A percentile compares a stretch with the other conserved stretches of the same genome.
Conservation (phyloP, 1,139 yeast genomes). For the Lodderomyces metapsilosis region DNA sequence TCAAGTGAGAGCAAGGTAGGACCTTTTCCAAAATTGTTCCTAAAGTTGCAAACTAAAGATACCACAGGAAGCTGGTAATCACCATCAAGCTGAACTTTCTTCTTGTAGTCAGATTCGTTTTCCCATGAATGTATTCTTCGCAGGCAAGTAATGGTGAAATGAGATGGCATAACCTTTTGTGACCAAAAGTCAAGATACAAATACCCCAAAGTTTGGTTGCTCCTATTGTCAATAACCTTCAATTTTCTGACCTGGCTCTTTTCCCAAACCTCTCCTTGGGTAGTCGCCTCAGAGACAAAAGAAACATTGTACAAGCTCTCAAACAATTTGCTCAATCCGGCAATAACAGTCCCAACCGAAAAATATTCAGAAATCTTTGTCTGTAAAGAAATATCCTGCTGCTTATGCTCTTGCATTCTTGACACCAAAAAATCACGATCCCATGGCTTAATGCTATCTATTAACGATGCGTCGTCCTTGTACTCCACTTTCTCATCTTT, state of each 20-base stretch:
- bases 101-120: slow-evolving; percentile 28
- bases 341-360: slow-evolving; percentile 82
- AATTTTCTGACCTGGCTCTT: slow-evolving; percentile 76
- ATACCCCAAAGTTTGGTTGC: slow-evolving; percentile 32
- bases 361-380: slow-evolving; percentile 57
- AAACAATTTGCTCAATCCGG: slow-evolving; percentile 77
- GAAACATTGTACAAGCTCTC: slow-evolving; percentile 71
- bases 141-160: slow-evolving; percentile 95
- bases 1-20: slow-evolving; percentile 59
- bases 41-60: slow-evolving; percentile 82
- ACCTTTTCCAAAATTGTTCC: slow-evolving; percentile 10
- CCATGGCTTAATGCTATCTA: slow-evolving; percentile 73
- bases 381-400: slow-evolving; percentile 3
- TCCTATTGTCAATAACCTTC: slow-evolving; percentile 50
- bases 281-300: slow-evolving; percentile 63
- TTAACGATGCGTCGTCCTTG: slow-evolving; percentile 35
- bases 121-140: slow-evolving; percentile 46
- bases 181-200: slow-evolving; percentile 49
- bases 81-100: slow-evolving; percentile 50
- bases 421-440: slow-evolving; percentile 72
- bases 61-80: slow-evolving; percentile 84
- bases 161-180: slow-evolving; percentile 69
- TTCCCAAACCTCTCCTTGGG: slow-evolving; percentile 86
- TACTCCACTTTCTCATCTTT: slow-evolving; percentile 28
- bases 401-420: slow-evolving; percentile 17